Evolutionary conservation across 371 early-diverging fungal species (phyloP).

Genomic region (Umbelopsis sp.): DNA sequence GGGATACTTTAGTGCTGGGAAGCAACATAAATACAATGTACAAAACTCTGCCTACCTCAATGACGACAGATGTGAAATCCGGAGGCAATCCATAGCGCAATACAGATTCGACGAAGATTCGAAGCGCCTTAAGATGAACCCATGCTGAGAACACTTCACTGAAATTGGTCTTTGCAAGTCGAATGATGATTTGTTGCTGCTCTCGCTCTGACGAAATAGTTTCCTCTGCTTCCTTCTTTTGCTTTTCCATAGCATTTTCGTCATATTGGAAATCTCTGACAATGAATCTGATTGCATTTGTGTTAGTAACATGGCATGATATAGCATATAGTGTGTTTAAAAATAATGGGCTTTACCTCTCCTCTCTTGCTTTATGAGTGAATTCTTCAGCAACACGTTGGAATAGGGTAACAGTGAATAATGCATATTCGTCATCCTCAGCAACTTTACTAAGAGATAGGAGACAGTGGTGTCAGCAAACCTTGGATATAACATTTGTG

Average conservation of each 20-base stretch:
- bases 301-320: neutral
- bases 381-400: conserved; percentile 89
- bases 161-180: conserved; percentile 91
- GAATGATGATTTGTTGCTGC: conserved; percentile 70
- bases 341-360: conserved; percentile 52
- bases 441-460: conserved; percentile 67
- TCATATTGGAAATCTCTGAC: conserved; percentile 95
- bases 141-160: conserved; percentile 90
- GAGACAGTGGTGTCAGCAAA: neutral
- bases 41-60: conserved; percentile 59
- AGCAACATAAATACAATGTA: neutral
- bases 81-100: conserved; percentile 97
- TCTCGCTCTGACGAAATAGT: conserved; percentile 78
- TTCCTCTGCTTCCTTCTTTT: conserved; percentile 76
- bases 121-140: conserved; percentile 92
- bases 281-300: conserved; percentile 62
- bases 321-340: too few relatives aligned
- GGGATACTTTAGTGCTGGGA: neutral
- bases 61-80: conserved; percentile 85
- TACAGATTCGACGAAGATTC: conserved; percentile 95
- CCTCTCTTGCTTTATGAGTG: conserved; percentile 83
- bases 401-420: conserved; percentile 93
- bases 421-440: conserved; percentile 92
- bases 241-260: conserved; percentile 73
- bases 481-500: neutral